Evolutionary conservation across 1,284 basidiomycete species (phyloP), one percentile per base, ranked within the genome.

Genomic region (Tilletiopsis washingtonensis): DNA sequence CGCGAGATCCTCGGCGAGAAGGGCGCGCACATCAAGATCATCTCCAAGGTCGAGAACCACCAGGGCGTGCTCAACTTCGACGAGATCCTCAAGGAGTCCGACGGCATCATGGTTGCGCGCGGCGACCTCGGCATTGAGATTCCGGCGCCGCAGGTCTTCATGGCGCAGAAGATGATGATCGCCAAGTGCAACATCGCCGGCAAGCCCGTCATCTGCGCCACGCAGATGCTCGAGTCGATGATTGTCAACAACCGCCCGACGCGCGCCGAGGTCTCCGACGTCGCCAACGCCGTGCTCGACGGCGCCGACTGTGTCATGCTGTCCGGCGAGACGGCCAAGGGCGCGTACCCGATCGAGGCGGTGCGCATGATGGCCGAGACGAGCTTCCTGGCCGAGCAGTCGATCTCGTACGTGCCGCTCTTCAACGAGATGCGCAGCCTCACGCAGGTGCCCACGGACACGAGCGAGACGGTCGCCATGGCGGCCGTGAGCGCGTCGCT

Each of bases 211-310:
- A 98, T 99, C 73, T 94, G 94, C 66, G 94, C 94, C 19, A 99
- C 94, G 17, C 94, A 99, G 77, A 98, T 99, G 94, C 84, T 99
- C 66, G 94, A 99, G 81, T 85, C 86, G 66, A 69, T 80, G 74
- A 50, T 47, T 39, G 49, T 57, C 57, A 70, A 73, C 66, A 71
- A 70, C 64, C 67, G 71, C 12, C 71, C 71, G 29, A 73, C 71
- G 6, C 67, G 71, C 41, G 71, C 71, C 38, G 71, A 73, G 54
- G 71, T 71, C 32, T 67, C 64, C 27, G 71, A 73, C 53, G 71
- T 73, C 34, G 71, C 71, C 49, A 73, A 73, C 51, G 71, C 71
- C 21, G 71, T 73, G 37, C 62, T 73, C 11, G 71, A 73, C 51
- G 71, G 71, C 27, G 69, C 71, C 25, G 71, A 73, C 62, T 71